Base-by-base conservation (phyloP, 257 asterid species). In the Euphrasia confusa region DNA sequence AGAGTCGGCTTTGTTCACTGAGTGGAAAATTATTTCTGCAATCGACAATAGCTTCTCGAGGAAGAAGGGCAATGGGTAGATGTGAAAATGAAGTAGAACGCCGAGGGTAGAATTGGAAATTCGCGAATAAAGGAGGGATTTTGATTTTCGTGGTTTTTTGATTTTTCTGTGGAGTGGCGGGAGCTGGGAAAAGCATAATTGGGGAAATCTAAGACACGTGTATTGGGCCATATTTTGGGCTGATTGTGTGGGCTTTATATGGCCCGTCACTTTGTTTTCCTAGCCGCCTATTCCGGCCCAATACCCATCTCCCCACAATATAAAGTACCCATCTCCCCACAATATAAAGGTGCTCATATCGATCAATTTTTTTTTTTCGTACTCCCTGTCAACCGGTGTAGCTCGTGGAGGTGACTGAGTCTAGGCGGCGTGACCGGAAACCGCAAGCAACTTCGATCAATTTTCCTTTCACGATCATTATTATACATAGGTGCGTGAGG, bases 151-250 rank as follows among this genome's bases (percentile, higher is more conserved):
- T 52, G 66, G 27, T 59, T 63, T 63, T 80, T 83, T 71, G 69
- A 77, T 21, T 75, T 77, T 77, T 77, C 52, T 63, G 71, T 56
- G 57, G 67, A 65, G 62, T 78, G 90, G 91, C 85, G 91, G 88
- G 86, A 81, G 78, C 10, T 21, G 24, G 24, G 24, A 21, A 21
- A 21, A 21, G 24, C 24, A 21, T 0, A 21, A 21, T 21, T 11
- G 11, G 60, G 5, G 55, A 5, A n/a, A 42, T 17, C 9, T 21
- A 9, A 12, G 71, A 33, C 74, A 66, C 71, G 74, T 71, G 79
- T 21, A 21, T 21, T 21, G 24, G 24, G 24, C 24, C 24, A 21
- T 21, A 21, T 21, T 21, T 21, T 21, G 24, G 24, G 24, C 24
- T 21, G 24, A 21, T 21, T 21, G 24, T 21, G 24, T 21, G 24